These are phyloP conservation scores for Thelonectria rubi DNA, from an alignment of 2,329 filamentous ascomycete species.

Conservation along the genomic window DNA sequence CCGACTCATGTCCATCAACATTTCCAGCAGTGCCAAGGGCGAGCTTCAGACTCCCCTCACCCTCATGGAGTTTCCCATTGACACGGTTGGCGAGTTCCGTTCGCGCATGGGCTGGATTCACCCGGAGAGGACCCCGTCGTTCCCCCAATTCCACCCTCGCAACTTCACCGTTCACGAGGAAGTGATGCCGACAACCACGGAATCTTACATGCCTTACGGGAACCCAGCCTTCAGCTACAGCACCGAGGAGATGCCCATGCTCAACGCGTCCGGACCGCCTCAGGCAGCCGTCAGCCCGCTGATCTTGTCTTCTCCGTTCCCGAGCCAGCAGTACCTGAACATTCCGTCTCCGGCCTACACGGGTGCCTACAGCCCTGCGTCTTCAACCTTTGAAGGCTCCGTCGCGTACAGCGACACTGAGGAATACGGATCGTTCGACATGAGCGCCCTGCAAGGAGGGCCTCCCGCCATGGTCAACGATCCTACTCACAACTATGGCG, in stretches of 20 bases:
- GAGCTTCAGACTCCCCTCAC: constrained; percentile 69
- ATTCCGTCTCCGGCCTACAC: constrained; percentile 70
- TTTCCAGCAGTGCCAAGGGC: constrained; percentile 64
- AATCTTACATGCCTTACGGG: constrained; percentile 62
- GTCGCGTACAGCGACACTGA: constrained; percentile 70
- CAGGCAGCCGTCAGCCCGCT: constrained; percentile 63
- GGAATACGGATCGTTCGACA: constrained; percentile 62
- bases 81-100: constrained; percentile 74
- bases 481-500: constrained; percentile 53
- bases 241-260: constrained; percentile 67
- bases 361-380: constrained; percentile 68
- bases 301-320: constrained; percentile 64
- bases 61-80: constrained; percentile 77
- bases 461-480: constrained; percentile 59
- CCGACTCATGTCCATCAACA: constrained; percentile 74
- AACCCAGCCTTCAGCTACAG: constrained; percentile 71
- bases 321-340: constrained; percentile 66
- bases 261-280: constrained; percentile 55
- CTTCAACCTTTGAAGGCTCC: constrained; percentile 70
- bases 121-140: constrained; percentile 66
- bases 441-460: constrained; percentile 54
- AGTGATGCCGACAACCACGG: constrained; percentile 52
- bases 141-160: constrained; percentile 67
- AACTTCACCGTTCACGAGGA: constrained; percentile 62
- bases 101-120: constrained; percentile 73